A percentile compares a stretch with the other conserved stretches of the same genome.
Conservation (phyloP, 352 stramenopile species). For the Pythium diclinum region DNA sequence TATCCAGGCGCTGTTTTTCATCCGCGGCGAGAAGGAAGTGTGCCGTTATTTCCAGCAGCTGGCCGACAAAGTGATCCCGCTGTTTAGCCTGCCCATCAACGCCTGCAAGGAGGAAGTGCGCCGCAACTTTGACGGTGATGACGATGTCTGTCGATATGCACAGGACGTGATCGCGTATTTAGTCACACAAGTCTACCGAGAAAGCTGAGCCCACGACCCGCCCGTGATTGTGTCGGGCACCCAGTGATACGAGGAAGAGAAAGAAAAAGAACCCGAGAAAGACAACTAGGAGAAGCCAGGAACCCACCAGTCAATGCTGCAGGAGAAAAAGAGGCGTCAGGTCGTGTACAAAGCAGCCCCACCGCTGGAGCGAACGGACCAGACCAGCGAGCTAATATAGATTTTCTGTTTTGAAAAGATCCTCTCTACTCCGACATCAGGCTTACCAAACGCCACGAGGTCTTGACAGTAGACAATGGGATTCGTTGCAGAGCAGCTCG, state of each 20-base stretch:
- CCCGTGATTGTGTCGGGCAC: no score
- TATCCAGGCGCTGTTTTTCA: slow-evolving; percentile 87
- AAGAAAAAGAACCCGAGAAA: not conserved
- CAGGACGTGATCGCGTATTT: slow-evolving; percentile 89
- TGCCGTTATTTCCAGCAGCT: slow-evolving; percentile 80
- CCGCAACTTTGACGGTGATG: slow-evolving; percentile 72
- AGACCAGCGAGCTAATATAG: slow-evolving; percentile 25
- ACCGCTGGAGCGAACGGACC: not conserved
- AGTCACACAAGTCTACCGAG: slow-evolving; percentile 77
- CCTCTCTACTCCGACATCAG: no score
- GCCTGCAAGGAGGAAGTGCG: slow-evolving; percentile 70
- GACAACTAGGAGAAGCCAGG: not conserved
- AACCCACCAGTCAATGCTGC: not conserved
- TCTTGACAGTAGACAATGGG: no score
- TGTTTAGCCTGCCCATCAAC: slow-evolving; percentile 73
- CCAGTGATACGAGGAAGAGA: not conserved
- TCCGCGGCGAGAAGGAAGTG: slow-evolving; percentile 87
- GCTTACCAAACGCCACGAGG: no score
- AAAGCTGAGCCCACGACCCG: slow-evolving; percentile 42
- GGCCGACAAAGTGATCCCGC: slow-evolving; percentile 75
- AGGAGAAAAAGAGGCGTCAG: not conserved
- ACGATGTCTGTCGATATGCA: slow-evolving; percentile 80
- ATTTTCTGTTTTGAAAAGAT: slow-evolving; percentile 8
- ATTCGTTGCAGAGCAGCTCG: no score
- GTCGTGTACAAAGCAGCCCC: not conserved